phyloP scores from a whole-genome alignment of 768 basidiomycete species.

The Serendipita vermifera region DNA sequence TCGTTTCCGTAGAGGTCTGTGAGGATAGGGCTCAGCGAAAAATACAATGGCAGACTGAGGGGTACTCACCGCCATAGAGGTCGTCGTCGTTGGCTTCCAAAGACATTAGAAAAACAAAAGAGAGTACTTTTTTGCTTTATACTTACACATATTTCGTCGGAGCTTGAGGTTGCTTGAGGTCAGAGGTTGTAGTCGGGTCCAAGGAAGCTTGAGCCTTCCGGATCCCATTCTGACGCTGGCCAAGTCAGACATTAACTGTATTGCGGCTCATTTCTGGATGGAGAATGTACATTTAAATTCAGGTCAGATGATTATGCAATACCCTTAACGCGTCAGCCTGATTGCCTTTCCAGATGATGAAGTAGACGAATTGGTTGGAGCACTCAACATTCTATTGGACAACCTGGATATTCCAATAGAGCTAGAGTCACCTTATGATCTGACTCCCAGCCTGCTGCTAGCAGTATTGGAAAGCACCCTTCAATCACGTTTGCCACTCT shows the following conservation, averaged over 20 bases:
- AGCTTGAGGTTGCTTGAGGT: background rate
- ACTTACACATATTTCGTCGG: conserved; percentile 1
- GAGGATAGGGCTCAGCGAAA: too few species aligned
- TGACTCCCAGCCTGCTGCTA: conserved; percentile 60
- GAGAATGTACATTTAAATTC: too few species aligned
- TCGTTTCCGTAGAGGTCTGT: conserved; percentile 56
- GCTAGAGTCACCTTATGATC: conserved; percentile 41
- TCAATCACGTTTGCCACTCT: conserved; percentile 38
- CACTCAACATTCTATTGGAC: background rate
- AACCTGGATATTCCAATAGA: conserved; percentile 2
- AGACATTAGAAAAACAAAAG: background rate
- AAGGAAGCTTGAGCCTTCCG: background rate
- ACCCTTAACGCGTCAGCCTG: too few species aligned
- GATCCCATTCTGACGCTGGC: background rate
- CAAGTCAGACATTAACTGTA: too few species aligned
- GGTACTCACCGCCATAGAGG: conserved; percentile 64
- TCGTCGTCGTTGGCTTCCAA: conserved; percentile 81
- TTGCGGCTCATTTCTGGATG: too few species aligned
- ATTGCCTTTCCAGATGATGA: too few species aligned
- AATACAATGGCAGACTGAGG: background rate
- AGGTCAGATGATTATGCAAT: too few species aligned
- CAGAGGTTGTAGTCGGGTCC: conserved; percentile 2
- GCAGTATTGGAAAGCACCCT: conserved; percentile 56
- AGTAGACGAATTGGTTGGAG: background rate
- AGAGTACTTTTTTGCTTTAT: too few species aligned